Conservation (phyloP, 352 stramenopile genomes). For the Aphanomyces invadans region DNA sequence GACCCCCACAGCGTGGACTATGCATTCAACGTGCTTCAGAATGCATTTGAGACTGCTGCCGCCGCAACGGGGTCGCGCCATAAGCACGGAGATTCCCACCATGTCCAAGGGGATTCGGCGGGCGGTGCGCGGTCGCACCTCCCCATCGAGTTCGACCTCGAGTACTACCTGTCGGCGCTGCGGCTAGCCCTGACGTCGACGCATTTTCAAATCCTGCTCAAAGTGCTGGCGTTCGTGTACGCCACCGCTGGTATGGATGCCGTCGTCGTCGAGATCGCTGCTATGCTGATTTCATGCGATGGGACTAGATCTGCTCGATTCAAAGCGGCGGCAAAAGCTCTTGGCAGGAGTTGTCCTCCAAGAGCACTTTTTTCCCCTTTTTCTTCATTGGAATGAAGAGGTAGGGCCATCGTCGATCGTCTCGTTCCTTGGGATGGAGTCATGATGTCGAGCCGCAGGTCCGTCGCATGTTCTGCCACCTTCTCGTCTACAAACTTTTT, state of each 20-base stretch:
- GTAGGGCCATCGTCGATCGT: too few relatives aligned
- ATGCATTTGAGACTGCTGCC: conserved; percentile 53
- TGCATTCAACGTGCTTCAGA: conserved; percentile 70
- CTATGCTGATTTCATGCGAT: not conserved
- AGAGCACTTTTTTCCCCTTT: conserved; percentile 83
- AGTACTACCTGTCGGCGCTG: conserved; percentile 63
- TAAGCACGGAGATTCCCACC: too few relatives aligned
- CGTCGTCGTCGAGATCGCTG: not conserved
- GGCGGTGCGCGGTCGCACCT: too few relatives aligned
- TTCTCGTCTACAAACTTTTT: conserved; percentile 79
- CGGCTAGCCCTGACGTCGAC: conserved; percentile 60
- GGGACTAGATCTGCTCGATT: conserved; percentile 50
- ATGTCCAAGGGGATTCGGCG: not conserved
- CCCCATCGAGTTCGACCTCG: conserved; percentile 50
- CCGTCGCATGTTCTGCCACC: conserved; percentile 78
- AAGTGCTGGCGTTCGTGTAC: conserved; percentile 80
- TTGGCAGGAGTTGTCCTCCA: conserved; percentile 66
- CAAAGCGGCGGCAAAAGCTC: conserved; percentile 50
- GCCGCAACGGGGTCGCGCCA: conserved; percentile 15
- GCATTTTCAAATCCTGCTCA: conserved; percentile 79
- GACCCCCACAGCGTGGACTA: conserved; percentile 79
- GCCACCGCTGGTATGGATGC: conserved; percentile 69
- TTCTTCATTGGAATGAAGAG: conserved; percentile 86
- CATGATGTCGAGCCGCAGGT: conserved; percentile 36
- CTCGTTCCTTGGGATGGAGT: not conserved